Evolutionary conservation across 495 filamentous ascomycete species (phyloP).

Genomic region (Hyaloscypha hepaticicola): DNA sequence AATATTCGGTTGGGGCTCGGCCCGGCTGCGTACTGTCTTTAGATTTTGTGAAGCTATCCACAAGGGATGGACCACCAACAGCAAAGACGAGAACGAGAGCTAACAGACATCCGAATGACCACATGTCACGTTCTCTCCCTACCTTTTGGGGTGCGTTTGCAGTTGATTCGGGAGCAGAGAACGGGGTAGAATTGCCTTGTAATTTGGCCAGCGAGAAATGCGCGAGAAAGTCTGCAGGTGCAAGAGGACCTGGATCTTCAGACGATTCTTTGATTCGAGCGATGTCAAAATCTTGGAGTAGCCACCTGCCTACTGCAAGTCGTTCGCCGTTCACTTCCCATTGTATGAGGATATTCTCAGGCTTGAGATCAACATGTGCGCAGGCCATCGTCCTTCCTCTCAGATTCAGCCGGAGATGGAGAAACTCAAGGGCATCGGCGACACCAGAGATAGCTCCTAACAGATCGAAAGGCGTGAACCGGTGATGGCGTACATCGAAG

Average conservation of each 20-base stretch:
- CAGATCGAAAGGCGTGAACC: constrained; percentile 8
- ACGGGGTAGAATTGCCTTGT: constrained; percentile 7
- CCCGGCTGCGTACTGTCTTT: constrained; percentile 1
- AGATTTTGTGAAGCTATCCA: constrained; percentile 5
- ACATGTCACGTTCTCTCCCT: constrained; percentile 18
- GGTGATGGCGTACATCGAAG: background rate
- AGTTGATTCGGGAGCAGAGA: constrained; percentile 17
- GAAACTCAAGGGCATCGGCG: constrained; percentile 11
- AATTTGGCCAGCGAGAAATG: constrained; percentile 17
- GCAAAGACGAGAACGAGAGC: constrained; percentile 12
- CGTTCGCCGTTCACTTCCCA: constrained; percentile 1
- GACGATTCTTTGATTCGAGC: constrained; percentile 17
- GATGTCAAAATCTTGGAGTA: constrained; percentile 18
- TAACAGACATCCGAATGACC: constrained; percentile 20
- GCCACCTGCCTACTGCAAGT: constrained; percentile 12
- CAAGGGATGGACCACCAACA: constrained; percentile 5
- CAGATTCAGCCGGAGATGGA: constrained; percentile 7
- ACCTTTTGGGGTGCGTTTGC: background rate
- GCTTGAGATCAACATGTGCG: constrained; percentile 20
- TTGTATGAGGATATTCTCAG: constrained; percentile 18
- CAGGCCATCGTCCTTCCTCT: constrained; percentile 10
- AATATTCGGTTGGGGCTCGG: constrained; percentile 5
- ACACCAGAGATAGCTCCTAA: constrained; percentile 7
- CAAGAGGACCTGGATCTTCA: background rate
- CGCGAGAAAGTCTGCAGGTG: constrained; percentile 9